These are phyloP conservation scores for Heracleum sosnowskyi DNA, from an alignment of 129 eudicot genomes.

Conservation along the genomic window DNA sequence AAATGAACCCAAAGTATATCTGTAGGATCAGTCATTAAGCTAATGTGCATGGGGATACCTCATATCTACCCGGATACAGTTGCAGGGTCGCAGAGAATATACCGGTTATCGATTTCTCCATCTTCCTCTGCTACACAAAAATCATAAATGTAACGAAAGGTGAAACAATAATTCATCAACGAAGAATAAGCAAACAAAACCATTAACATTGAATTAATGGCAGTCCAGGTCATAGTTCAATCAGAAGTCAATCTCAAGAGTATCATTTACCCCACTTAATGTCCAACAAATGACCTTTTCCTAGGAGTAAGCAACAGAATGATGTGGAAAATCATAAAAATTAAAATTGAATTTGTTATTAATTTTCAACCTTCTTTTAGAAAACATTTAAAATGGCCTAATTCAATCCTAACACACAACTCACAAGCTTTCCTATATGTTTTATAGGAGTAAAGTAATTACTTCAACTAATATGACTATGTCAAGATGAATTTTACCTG, in stretches of 20 bases:
- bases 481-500: conserved; percentile 34
- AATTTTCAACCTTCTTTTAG: background rate
- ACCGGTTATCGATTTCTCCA: conserved; percentile 67
- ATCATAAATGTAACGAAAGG: background rate
- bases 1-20: conserved; percentile 1
- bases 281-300: background rate
- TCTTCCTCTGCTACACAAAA: conserved; percentile 53
- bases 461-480: background rate
- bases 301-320: background rate
- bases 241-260: background rate
- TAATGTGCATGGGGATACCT: conserved; percentile 31
- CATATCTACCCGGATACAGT: conserved; percentile 76
- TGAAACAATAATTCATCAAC: background rate
- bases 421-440: background rate
- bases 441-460: background rate
- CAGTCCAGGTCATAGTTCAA: background rate
- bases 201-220: background rate
- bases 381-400: background rate
- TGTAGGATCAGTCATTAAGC: background rate
- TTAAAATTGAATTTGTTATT: background rate
- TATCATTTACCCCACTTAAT: background rate
- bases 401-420: background rate
- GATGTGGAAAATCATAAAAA: background rate
- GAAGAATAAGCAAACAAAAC: background rate
- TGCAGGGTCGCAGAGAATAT: conserved; percentile 39